Base-by-base conservation (phyloP, 768 basidiomycete species). In the Tricholoma flavovirens region DNA sequence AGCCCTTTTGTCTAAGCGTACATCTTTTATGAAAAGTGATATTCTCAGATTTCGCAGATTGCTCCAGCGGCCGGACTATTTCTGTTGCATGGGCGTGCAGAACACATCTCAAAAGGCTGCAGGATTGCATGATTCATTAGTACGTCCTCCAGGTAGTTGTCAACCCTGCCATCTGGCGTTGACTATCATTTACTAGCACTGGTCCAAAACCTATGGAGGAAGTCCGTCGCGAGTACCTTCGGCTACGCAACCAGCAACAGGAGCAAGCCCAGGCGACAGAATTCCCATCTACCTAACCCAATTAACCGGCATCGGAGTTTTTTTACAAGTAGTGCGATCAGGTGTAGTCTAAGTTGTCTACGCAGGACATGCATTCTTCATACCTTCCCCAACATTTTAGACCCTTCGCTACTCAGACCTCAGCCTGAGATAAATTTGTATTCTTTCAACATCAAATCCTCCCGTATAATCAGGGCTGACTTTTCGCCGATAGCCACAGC, bases 41-140 rank as follows among this genome's bases (percentile, higher is more conserved):
- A 36, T 26, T 30, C 40, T 15, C 66, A 95, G 93, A 82, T 52
- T 95, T 93, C 66, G 92, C 92, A 14, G 77, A 83, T n/a, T 95
- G 93, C 67, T 86, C 88, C 1, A 75, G 79, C 53, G 90, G 90
- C 7, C 82, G 93, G 7, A 89, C 87, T 3, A 70, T 95, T 51
- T 90, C 92, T 5, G 86, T 93, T 22, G 86, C 86, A 12, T 95
- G 93, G 93, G 82, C 84, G 21, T 95, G 93, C 66, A 83, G 79
- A 66, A 76, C 76, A 30, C 79, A 86, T 66, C 81, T 89, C 53
- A 83, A 81, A 62, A 75, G 71, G 11, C 76, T 94, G 42, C 88
- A 94, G 66, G 78, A 80, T 1, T 95, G 93, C 67, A 86, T 95
- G 81, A 64, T 85, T 12, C 82, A 84, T 67, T 91, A 82, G 92